These are phyloP conservation scores for Penicillium hesseltinei DNA, from an alignment of 2,329 filamentous ascomycete genomes.

Conservation along the genomic window DNA sequence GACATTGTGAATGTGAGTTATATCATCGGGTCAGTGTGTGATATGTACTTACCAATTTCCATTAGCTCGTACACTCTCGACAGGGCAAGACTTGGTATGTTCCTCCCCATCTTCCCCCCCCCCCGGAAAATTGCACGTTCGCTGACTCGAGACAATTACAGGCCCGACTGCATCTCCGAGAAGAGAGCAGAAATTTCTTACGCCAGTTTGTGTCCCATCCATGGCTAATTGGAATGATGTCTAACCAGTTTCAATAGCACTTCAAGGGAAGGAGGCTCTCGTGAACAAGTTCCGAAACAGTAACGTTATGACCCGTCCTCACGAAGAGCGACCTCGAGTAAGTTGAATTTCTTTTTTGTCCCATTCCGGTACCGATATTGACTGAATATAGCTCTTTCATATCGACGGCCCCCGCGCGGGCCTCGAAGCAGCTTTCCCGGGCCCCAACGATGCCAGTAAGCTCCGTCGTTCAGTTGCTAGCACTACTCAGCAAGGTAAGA, in stretches of 20 bases:
- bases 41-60: slow-evolving; percentile 9
- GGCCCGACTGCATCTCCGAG: slow-evolving; percentile 65
- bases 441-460: slow-evolving; percentile 5
- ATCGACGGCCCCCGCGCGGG: slow-evolving; percentile 34
- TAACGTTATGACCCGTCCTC: slow-evolving; percentile 85
- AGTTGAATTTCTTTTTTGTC: slow-evolving; percentile 10
- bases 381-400: slow-evolving; percentile 53
- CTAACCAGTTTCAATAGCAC: slow-evolving; percentile 55
- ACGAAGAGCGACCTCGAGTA: slow-evolving; percentile 81
- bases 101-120: slow-evolving; percentile 6
- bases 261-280: slow-evolving; percentile 87
- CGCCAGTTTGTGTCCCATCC: slow-evolving; percentile 64
- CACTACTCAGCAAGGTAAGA: slow-evolving; percentile 7
- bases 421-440: neutral
- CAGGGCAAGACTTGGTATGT: slow-evolving; percentile 68
- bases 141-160: slow-evolving; percentile 41
- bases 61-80: slow-evolving; percentile 68
- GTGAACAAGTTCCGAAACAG: slow-evolving; percentile 97
- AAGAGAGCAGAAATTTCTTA: slow-evolving; percentile 91
- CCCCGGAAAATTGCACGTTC: slow-evolving; percentile 4
- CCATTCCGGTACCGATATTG: slow-evolving; percentile 5
- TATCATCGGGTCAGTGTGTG: neutral
- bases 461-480: slow-evolving; percentile 4
- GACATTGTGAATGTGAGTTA: slow-evolving; percentile 67
- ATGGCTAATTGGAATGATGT: neutral